A percentile compares a stretch with the other conserved stretches of the same genome.
Evolutionary conservation across 495 filamentous ascomycete genomes (phyloP).

Genomic region (Thozetella sp.): DNA sequence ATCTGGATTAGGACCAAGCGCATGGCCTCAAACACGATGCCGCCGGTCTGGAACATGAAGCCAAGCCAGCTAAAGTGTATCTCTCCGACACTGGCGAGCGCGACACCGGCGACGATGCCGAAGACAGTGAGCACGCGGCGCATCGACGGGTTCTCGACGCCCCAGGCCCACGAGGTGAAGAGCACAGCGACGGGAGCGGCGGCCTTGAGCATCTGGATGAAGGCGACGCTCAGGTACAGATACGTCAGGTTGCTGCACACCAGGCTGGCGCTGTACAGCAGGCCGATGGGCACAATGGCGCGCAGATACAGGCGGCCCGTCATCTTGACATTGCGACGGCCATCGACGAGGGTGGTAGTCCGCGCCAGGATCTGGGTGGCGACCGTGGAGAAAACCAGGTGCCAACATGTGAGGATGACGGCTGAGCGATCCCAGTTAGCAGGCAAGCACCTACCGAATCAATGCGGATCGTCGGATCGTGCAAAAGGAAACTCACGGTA

Average conservation of each 20-base stretch:
- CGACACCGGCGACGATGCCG: conserved; percentile 74
- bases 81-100: conserved; percentile 75
- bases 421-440: conserved; percentile 22
- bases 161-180: conserved; percentile 64
- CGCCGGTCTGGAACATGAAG: conserved; percentile 69
- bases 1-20: conserved; percentile 79
- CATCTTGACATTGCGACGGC: conserved; percentile 70
- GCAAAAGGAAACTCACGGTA: conserved; percentile 22
- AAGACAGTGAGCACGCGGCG: conserved; percentile 66
- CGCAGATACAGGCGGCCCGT: conserved; percentile 66
- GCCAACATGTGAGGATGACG: conserved; percentile 74
- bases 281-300: conserved; percentile 73
- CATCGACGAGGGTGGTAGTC: conserved; percentile 68
- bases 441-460: too few species aligned
- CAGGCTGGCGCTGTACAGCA: conserved; percentile 71
- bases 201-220: conserved; percentile 86
- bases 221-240: conserved; percentile 74
- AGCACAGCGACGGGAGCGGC: conserved; percentile 70
- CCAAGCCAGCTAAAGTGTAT: conserved; percentile 71
- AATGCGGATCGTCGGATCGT: too few species aligned
- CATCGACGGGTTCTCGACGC: conserved; percentile 61
- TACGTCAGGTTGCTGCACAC: conserved; percentile 77
- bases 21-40: conserved; percentile 73
- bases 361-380: conserved; percentile 74
- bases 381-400: conserved; percentile 71